Base-by-base conservation (phyloP, 2,329 filamentous ascomycete species). In the Microcyclosporella mali region DNA sequence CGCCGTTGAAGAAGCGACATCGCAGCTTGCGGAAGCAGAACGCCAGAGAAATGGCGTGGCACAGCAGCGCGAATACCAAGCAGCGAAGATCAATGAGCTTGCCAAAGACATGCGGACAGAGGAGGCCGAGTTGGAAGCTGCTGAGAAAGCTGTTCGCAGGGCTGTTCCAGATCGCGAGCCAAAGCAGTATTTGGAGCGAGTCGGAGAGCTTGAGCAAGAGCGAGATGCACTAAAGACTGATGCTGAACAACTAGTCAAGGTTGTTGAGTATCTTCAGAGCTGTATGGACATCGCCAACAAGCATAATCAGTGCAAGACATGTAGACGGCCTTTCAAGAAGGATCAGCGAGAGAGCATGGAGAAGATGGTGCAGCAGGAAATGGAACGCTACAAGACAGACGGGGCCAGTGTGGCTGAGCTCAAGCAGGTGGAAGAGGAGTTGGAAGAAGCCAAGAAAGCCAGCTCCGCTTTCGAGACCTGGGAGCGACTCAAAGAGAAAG, bases 291-390 rank as follows among this genome's bases (percentile, higher is more conserved):
- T 73, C 16, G 75, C 85, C 9, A 74, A 84, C 41, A 71, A 79
- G 27, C 77, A 84, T 41, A 84, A 87, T 53, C 77, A 76, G 33
- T 97, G 90, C 62, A 75, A 79, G 27, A 78, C 92, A 16, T 97
- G 90, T 59, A 74, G 78, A 33, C 78, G 88, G 40, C 65, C 72
- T 3, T 88, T 95, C 61, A 64, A 78, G 42, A 61, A 73, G 58
- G 70, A 70, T 53, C 78, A 76, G 56, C 81, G 76, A 50, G 80
- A 74, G n/a, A 77, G 71, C 40, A 73, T 94, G 47, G 68, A 81
- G 37, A 73, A 77, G 31, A 84, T 81, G 56, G 74, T 95, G 27
- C 42, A 51, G 27, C 47, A 56, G 29, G 33, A 55, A n/a, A 38
- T 40, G 19, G 44, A 44, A 21, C 35, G 30, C 25, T 32, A 31